phyloP scores from a whole-genome alignment of 2,329 filamentous ascomycete species.

The Colletotrichum cereale region DNA sequence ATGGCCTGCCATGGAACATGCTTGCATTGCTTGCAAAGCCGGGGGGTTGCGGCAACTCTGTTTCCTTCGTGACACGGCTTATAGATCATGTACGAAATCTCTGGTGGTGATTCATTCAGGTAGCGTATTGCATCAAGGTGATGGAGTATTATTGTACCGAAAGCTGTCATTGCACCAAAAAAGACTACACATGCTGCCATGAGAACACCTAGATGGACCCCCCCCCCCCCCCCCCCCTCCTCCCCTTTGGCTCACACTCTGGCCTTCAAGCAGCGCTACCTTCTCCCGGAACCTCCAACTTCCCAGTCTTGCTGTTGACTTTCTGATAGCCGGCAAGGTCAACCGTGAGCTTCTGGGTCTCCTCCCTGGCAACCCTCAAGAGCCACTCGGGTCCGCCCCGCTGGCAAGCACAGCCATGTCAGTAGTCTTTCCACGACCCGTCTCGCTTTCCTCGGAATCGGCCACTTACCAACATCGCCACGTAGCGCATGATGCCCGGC shows the following conservation, averaged over 20 bases:
- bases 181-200: neutral
- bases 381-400: constrained; percentile 5
- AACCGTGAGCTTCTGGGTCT: constrained; percentile 1
- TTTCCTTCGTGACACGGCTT: neutral
- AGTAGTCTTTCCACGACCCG: too few relatives aligned
- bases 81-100: neutral
- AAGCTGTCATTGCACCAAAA: neutral
- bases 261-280: neutral
- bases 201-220: neutral
- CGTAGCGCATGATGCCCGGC: constrained; percentile 46
- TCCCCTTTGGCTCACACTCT: neutral
- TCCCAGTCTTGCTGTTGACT: constrained; percentile 3
- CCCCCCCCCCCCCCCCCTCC: neutral
- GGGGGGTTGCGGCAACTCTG: neutral
- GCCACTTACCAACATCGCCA: constrained; percentile 26
- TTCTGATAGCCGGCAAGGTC: neutral
- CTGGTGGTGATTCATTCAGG: neutral
- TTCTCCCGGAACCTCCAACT: neutral
- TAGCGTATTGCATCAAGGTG: neutral
- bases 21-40: neutral
- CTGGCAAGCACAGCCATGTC: neutral
- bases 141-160: neutral
- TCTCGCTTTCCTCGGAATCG: neutral
- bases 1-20: neutral
- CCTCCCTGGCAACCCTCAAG: neutral